phyloP scores from a whole-genome alignment of 805 yeast species.

The Helenozyma baotianmanensis region DNA sequence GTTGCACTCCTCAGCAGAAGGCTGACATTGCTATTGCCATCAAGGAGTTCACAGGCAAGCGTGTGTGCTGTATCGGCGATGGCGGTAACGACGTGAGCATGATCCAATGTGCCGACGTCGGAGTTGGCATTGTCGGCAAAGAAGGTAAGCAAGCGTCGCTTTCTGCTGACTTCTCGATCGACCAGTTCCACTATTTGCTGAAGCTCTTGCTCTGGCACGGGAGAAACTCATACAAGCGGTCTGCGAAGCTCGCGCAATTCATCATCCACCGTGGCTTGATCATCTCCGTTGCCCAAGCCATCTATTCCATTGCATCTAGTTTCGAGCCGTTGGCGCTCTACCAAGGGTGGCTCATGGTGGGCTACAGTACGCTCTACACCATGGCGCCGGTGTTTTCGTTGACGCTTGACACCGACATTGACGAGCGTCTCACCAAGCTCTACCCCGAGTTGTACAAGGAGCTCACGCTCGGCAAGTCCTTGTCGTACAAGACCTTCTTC shows the following conservation, averaged over 20 bases:
- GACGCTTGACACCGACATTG: constrained; percentile 87
- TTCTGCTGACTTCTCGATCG: constrained; percentile 94
- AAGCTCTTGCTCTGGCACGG: constrained; percentile 96
- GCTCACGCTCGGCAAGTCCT: constrained; percentile 78
- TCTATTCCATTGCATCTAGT: constrained; percentile 76
- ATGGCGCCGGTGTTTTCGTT: constrained; percentile 97
- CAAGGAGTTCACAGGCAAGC: constrained; percentile 70
- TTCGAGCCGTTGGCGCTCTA: constrained; percentile 93
- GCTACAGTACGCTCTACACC: constrained; percentile 93
- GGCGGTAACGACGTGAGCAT: constrained; percentile 99
- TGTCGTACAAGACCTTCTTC: constrained; percentile 83
- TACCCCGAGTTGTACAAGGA: constrained; percentile 96
- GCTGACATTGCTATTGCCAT: constrained; percentile 89
- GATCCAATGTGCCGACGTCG: constrained; percentile 99
- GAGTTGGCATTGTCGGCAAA: constrained; percentile 98
- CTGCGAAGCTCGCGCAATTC: constrained; percentile 92
- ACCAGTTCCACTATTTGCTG: constrained; percentile 85
- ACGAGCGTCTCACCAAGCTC: constrained; percentile 78
- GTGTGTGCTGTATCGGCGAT: constrained; percentile 98
- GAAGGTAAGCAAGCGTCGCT: constrained; percentile 97
- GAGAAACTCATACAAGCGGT: constrained; percentile 90
- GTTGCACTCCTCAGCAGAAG: constrained; percentile 98
- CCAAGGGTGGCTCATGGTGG: constrained; percentile 98
- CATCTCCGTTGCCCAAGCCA: constrained; percentile 92
- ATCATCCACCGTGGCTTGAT: constrained; percentile 94